Evolutionary conservation across 2,329 filamentous ascomycete species (phyloP).

Genomic region (Epichloe festucae): DNA sequence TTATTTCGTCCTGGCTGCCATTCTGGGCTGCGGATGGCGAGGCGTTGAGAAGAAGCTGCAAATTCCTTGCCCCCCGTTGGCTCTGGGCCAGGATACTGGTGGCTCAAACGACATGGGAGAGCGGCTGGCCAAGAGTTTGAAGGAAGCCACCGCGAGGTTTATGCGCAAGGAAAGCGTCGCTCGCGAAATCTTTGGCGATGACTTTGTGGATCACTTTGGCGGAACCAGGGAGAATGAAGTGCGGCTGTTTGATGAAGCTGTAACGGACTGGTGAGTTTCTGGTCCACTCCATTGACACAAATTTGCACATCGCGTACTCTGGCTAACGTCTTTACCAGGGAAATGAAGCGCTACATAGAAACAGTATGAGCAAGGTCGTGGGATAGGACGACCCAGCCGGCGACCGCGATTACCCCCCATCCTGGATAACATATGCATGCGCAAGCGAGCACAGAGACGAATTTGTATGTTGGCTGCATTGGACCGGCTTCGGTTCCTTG

Average conservation of each 20-base stretch:
- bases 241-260: conserved; percentile 83
- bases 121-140: conserved; percentile 69
- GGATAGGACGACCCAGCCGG: background rate
- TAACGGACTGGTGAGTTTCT: conserved; percentile 78
- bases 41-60: conserved; percentile 86
- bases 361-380: conserved; percentile 5
- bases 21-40: conserved; percentile 78
- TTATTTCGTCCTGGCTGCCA: conserved; percentile 72
- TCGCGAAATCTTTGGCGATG: conserved; percentile 86
- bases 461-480: no score
- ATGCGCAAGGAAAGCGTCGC: conserved; percentile 69
- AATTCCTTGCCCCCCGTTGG: conserved; percentile 74
- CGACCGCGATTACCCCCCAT: background rate
- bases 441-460: no score
- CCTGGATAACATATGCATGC: no score
- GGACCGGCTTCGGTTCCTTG: no score
- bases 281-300: no score
- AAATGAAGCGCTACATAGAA: conserved; percentile 51
- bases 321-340: conserved; percentile 33
- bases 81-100: conserved; percentile 73
- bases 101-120: conserved; percentile 57
- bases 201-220: conserved; percentile 90
- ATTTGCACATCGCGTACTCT: background rate
- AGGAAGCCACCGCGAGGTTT: conserved; percentile 73
- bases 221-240: conserved; percentile 89